A percentile compares a stretch with the other conserved stretches of the same genome.
phyloP scores from a whole-genome alignment of 192 early-diverging fungal species.

The Jimgerdemannia flammicorona region DNA sequence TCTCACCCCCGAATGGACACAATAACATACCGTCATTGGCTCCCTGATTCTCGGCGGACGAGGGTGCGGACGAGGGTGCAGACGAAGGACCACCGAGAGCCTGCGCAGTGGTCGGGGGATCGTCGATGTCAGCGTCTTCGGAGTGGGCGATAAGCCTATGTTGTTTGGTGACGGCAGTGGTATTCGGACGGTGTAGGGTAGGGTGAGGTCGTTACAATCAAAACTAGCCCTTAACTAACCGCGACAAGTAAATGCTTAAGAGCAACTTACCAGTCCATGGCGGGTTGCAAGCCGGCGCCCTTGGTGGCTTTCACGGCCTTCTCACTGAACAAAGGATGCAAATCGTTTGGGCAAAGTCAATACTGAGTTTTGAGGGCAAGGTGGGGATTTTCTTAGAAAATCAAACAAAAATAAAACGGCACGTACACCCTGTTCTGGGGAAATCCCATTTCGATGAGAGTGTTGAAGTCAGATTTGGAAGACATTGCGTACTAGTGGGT shows the following conservation, averaged over 20 bases:
- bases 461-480: neutral
- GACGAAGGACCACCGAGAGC: slow-evolving; percentile 25
- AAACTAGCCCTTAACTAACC: no score
- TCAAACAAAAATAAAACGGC: neutral
- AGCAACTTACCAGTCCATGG: slow-evolving; percentile 74
- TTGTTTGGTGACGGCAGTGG: neutral
- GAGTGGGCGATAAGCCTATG: slow-evolving; percentile 65
- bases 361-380: neutral
- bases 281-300: slow-evolving; percentile 74
- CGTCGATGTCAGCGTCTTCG: slow-evolving; percentile 68
- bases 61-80: slow-evolving; percentile 5
- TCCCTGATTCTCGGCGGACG: slow-evolving; percentile 21
- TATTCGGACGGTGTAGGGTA: no score
- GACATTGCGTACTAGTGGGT: neutral
- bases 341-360: neutral
- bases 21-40: slow-evolving; percentile 13
- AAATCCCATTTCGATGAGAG: neutral
- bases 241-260: neutral
- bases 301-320: slow-evolving; percentile 68
- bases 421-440: slow-evolving; percentile 1
- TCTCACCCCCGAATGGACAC: no score
- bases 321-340: slow-evolving; percentile 10
- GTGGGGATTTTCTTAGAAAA: neutral
- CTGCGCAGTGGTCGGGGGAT: slow-evolving; percentile 33
- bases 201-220: no score